Conservation (phyloP, 2,329 filamentous ascomycete genomes). For the Chaetomium globosum region DNA sequence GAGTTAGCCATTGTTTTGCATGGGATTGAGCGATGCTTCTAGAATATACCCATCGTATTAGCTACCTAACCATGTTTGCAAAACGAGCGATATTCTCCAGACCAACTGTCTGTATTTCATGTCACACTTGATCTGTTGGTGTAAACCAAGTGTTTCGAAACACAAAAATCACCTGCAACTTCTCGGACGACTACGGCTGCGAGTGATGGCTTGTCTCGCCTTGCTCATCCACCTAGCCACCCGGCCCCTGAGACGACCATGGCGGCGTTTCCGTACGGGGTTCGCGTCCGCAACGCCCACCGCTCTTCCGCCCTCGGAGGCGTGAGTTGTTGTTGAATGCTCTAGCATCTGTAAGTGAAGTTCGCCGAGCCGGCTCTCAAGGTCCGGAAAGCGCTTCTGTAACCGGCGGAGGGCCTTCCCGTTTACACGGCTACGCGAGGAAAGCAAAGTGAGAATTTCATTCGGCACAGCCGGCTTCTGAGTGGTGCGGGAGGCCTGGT, state of each 20-base stretch:
- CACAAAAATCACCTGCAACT: not conserved
- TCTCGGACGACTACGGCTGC: slow-evolving; percentile 18
- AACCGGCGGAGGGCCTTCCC: slow-evolving; percentile 32
- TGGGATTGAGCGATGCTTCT: not conserved
- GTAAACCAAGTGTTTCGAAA: not conserved
- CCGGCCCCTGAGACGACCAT: slow-evolving; percentile 27
- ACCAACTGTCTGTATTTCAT: not conserved
- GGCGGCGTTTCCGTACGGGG: not conserved
- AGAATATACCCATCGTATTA: slow-evolving; percentile 18
- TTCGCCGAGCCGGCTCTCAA: slow-evolving; percentile 32
- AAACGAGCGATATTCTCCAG: not conserved
- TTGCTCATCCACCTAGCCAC: slow-evolving; percentile 32
- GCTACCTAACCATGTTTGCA: not conserved
- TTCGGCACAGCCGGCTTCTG: slow-evolving; percentile 7
- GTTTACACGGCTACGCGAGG: slow-evolving; percentile 23
- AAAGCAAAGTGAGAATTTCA: slow-evolving; percentile 32
- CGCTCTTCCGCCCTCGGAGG: not conserved
- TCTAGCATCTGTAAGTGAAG: slow-evolving; percentile 20
- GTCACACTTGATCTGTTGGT: not conserved
- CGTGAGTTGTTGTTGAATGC: not conserved
- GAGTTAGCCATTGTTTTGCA: too few species aligned
- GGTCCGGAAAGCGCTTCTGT: slow-evolving; percentile 36
- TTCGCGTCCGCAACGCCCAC: not conserved
- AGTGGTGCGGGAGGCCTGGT: not conserved
- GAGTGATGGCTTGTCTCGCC: slow-evolving; percentile 27